Conservation (phyloP, 108 stramenopile species). For the Chaetoceros muelleri region DNA sequence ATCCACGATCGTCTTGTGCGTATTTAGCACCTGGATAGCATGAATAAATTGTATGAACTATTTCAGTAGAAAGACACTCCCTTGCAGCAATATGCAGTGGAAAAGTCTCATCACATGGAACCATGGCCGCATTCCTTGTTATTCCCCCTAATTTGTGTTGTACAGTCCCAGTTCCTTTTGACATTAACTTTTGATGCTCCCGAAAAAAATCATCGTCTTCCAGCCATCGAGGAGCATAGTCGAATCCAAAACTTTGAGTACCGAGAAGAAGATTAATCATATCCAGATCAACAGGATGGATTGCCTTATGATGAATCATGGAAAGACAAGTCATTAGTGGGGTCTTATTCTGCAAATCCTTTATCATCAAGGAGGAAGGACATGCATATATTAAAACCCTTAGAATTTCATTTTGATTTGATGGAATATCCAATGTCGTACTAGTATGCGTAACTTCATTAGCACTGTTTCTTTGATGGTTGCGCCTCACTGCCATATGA, state of each 20-base stretch:
- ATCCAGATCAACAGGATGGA: neutral
- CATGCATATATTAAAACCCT: neutral
- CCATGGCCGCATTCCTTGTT: neutral
- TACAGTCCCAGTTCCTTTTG: neutral
- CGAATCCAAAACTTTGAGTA: neutral
- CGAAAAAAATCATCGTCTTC: neutral
- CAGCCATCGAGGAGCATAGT: neutral
- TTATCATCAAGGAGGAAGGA: neutral
- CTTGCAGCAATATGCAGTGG: neutral
- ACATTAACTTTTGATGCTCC: neutral
- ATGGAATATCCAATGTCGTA: neutral
- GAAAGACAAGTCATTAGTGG: neutral
- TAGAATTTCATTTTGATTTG: neutral
- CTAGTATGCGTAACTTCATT: no score
- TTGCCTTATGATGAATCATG: neutral
- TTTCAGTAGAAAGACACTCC: neutral
- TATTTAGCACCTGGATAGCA: conserved; percentile 26
- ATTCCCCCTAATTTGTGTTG: neutral
- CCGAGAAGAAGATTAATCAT: neutral
- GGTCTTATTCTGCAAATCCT: neutral
- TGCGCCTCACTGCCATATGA: neutral
- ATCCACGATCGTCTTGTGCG: conserved; percentile 31
- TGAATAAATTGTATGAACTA: neutral
- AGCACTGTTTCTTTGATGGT: neutral
- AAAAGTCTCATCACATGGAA: neutral